phyloP scores from a whole-genome alignment of 2,329 filamentous ascomycete genomes.

The Trichoderma polysporum region DNA sequence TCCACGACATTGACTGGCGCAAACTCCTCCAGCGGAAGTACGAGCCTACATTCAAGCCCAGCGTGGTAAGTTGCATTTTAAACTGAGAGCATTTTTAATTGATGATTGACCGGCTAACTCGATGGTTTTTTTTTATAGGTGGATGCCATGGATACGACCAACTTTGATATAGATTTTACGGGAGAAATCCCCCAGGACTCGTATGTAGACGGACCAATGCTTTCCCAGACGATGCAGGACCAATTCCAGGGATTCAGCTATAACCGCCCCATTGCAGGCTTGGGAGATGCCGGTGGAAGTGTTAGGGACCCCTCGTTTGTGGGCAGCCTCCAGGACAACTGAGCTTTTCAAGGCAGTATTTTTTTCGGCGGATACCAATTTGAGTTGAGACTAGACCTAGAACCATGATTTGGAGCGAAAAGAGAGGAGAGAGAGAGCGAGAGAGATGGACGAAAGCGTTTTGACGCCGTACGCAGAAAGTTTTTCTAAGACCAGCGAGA shows the following conservation, averaged over 20 bases:
- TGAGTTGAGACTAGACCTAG: slow-evolving; percentile 20
- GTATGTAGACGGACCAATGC: slow-evolving; percentile 83
- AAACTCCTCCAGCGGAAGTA: slow-evolving; percentile 97
- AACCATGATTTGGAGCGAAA: slow-evolving; percentile 8
- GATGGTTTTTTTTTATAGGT: slow-evolving; percentile 44
- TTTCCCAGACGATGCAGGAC: slow-evolving; percentile 95
- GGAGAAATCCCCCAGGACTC: slow-evolving; percentile 86
- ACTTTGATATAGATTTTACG: slow-evolving; percentile 94
- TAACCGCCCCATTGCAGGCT: slow-evolving; percentile 89
- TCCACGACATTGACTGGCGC: slow-evolving; percentile 98
- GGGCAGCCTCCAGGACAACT: slow-evolving; percentile 57
- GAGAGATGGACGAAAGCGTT: neutral
- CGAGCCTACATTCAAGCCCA: slow-evolving; percentile 96
- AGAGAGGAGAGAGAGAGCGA: neutral
- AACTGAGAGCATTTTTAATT: neutral
- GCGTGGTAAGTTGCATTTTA: slow-evolving; percentile 69
- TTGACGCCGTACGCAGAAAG: neutral
- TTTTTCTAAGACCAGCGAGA: neutral
- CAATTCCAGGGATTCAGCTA: slow-evolving; percentile 97
- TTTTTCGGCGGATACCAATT: slow-evolving; percentile 16
- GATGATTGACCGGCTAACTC: neutral
- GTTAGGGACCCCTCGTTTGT: slow-evolving; percentile 80
- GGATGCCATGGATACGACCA: slow-evolving; percentile 86
- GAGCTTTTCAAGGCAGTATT: slow-evolving; percentile 19
- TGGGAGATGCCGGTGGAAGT: slow-evolving; percentile 90